These are phyloP conservation scores for Neurospora sp. DNA, from an alignment of 495 filamentous ascomycete species.

Conservation along the genomic window DNA sequence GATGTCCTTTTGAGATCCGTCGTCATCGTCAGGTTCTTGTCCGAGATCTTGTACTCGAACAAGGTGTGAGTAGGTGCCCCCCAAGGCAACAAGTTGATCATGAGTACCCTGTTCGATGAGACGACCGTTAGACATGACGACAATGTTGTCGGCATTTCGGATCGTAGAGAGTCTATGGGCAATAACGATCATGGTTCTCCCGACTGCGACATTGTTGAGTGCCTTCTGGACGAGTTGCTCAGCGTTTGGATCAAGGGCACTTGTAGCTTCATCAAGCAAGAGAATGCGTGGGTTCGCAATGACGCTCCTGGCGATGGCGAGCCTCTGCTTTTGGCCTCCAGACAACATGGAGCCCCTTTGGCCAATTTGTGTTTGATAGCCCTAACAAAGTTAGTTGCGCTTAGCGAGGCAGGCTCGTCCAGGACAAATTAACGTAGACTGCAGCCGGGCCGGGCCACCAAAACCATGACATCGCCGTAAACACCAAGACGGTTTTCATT, in stretches of 20 bases:
- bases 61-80: conserved; percentile 36
- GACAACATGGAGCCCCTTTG: conserved; percentile 37
- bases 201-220: conserved; percentile 51
- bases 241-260: conserved; percentile 57
- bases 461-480: too few species aligned
- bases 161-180: conserved; percentile 60
- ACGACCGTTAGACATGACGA: conserved; percentile 46
- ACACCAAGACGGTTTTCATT: too few species aligned
- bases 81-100: conserved; percentile 44
- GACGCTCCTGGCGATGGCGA: conserved; percentile 55
- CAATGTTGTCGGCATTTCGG: conserved; percentile 54
- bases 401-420: too few species aligned
- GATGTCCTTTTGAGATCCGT: neutral
- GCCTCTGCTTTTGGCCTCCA: conserved; percentile 50
- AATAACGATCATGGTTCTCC: conserved; percentile 64
- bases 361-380: conserved; percentile 48
- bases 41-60: conserved; percentile 36
- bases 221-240: conserved; percentile 57
- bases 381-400: conserved; percentile 3
- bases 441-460: too few species aligned
- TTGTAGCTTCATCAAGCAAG: conserved; percentile 70
- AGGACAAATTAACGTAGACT: too few species aligned
- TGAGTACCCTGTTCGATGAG: conserved; percentile 59
- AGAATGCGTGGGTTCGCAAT: conserved; percentile 64
- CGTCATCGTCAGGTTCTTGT: conserved; percentile 5